phyloP scores from a whole-genome alignment of 768 basidiomycete species.

The Suillus alpinus region DNA sequence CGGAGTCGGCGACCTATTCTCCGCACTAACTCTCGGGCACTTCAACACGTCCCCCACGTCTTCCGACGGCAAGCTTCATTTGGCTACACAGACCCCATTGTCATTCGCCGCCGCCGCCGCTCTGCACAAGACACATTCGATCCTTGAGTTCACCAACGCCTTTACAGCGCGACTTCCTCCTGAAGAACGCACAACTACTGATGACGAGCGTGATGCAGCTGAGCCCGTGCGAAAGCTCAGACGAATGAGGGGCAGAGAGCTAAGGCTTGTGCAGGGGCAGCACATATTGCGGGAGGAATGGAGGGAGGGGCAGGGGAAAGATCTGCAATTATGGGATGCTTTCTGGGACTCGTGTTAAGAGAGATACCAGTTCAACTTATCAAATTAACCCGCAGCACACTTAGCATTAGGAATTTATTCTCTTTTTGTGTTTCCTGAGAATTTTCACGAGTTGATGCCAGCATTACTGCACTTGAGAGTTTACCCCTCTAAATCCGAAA shows the following conservation, averaged over 20 bases:
- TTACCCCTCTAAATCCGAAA: neutral
- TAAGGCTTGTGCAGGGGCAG: slow-evolving; percentile 79
- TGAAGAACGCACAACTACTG: slow-evolving; percentile 58
- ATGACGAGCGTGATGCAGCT: slow-evolving; percentile 70
- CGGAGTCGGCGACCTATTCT: slow-evolving; percentile 96
- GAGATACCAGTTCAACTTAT: neutral
- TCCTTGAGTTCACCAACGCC: slow-evolving; percentile 60
- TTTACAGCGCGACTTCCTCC: slow-evolving; percentile 56
- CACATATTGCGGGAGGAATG: slow-evolving; percentile 53
- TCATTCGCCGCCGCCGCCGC: slow-evolving; percentile 53
- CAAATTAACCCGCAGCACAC: neutral
- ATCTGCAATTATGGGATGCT: slow-evolving; percentile 31
- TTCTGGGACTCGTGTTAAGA: slow-evolving; percentile 28
- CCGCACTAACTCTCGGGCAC: slow-evolving; percentile 84
- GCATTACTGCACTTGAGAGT: neutral
- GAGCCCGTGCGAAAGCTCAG: slow-evolving; percentile 62
- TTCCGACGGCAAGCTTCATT: slow-evolving; percentile 8
- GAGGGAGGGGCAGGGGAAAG: slow-evolving; percentile 27
- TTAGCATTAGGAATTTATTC: neutral
- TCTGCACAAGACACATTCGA: slow-evolving; percentile 71
- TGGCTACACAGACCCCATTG: slow-evolving; percentile 27
- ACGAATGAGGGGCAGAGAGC: slow-evolving; percentile 83
- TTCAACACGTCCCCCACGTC: slow-evolving; percentile 40
- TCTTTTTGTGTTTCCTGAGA: neutral
- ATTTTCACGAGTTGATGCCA: neutral